Conservation (phyloP, 345 rosid species). For the Crucihimalaya himalaica region DNA sequence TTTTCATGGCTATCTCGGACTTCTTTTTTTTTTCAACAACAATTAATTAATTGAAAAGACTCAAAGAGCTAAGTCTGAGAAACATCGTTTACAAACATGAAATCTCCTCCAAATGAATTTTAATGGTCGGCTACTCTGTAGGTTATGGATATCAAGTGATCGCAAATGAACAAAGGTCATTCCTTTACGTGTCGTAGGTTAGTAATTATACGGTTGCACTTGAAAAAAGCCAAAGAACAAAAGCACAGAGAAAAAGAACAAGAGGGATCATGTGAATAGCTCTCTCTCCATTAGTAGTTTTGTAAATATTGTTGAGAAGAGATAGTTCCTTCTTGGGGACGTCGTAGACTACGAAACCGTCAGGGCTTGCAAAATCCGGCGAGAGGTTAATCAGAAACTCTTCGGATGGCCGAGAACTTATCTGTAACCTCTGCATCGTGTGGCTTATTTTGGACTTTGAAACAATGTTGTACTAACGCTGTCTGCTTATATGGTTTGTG, state of each 20-base stretch:
- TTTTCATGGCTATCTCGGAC: no score
- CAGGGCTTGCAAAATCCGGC: slow-evolving; percentile 18
- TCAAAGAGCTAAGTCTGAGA: no score
- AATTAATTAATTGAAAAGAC: no score
- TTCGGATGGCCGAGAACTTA: slow-evolving; percentile 46
- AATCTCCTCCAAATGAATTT: no score
- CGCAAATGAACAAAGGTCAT: background rate
- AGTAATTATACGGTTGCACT: background rate
- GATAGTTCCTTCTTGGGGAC: slow-evolving; percentile 50
- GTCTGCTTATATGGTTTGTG: background rate
- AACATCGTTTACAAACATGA: no score
- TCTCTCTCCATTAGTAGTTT: slow-evolving; percentile 42
- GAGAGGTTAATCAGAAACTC: slow-evolving; percentile 49
- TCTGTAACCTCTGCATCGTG: slow-evolving; percentile 51
- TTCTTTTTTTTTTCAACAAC: no score
- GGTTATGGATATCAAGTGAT: slow-evolving; percentile 4
- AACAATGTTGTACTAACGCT: background rate
- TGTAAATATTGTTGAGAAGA: slow-evolving; percentile 12
- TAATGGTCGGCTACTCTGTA: no score
- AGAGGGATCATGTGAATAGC: slow-evolving; percentile 67
- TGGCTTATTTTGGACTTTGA: background rate
- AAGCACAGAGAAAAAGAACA: slow-evolving; percentile 57
- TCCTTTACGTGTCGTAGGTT: slow-evolving; percentile 1
- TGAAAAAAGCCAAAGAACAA: slow-evolving; percentile 64
- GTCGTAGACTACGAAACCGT: slow-evolving; percentile 39